Evolutionary conservation across 768 basidiomycete species (phyloP).

Genomic region (Phanerodontia chrysosporium): DNA sequence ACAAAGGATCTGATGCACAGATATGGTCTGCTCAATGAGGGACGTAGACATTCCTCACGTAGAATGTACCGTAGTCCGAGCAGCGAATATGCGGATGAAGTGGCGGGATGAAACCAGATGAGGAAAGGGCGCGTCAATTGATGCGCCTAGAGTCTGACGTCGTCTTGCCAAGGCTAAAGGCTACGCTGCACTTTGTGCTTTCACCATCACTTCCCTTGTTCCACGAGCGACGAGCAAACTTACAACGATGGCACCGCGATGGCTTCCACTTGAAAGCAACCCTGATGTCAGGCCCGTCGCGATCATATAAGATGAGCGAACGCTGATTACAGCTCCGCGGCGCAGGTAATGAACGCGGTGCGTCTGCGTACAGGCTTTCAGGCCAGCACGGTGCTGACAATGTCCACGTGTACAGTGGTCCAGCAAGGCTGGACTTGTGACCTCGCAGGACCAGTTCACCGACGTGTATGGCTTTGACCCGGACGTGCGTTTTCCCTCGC

Average conservation of each 20-base stretch:
- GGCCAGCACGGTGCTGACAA: not conserved
- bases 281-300: constrained; percentile 38
- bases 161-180: not conserved
- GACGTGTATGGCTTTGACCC: constrained; percentile 74
- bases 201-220: too few relatives aligned
- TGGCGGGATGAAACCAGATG: not conserved
- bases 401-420: constrained; percentile 57
- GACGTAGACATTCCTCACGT: too few relatives aligned
- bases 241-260: constrained; percentile 25
- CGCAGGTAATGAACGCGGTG: constrained; percentile 47
- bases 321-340: constrained; percentile 1
- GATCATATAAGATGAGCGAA: not conserved
- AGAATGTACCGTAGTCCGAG: too few relatives aligned
- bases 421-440: constrained; percentile 56
- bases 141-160: not conserved
- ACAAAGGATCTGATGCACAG: not conserved
- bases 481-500: constrained; percentile 39
- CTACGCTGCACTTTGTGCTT: not conserved
- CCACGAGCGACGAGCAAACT: too few relatives aligned
- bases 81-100: too few relatives aligned
- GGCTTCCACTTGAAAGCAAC: constrained; percentile 83
- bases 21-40: too few relatives aligned
- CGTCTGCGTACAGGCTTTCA: constrained; percentile 9
- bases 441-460: constrained; percentile 46
- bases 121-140: constrained; percentile 1